Evolutionary conservation across 2,329 filamentous ascomycete genomes (phyloP).

Genomic region (Tolypocladium inflatum): DNA sequence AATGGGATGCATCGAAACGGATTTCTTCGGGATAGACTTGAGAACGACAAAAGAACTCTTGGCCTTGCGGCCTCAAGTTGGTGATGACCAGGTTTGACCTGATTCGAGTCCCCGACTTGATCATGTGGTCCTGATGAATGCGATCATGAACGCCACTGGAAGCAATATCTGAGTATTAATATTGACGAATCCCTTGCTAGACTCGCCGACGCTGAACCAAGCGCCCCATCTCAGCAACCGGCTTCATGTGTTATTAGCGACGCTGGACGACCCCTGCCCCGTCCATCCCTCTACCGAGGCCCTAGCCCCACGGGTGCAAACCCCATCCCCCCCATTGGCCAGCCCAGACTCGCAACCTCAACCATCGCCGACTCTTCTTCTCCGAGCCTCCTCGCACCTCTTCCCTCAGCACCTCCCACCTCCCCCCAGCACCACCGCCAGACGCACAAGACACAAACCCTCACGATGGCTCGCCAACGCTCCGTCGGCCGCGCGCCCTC

Average conservation of each 20-base stretch:
- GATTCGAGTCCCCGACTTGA: neutral
- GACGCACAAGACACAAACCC: neutral
- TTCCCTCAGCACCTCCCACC: slow-evolving; percentile 3
- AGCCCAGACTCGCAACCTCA: neutral
- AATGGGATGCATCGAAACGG: neutral
- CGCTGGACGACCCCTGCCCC: neutral
- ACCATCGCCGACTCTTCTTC: slow-evolving; percentile 1
- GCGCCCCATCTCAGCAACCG: too few species aligned
- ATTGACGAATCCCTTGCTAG: neutral
- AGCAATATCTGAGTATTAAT: neutral
- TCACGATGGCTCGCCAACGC: slow-evolving; percentile 68
- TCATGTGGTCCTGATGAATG: neutral
- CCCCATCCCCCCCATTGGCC: slow-evolving; percentile 18
- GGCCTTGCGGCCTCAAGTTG: neutral
- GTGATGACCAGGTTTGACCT: neutral
- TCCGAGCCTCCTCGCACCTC: slow-evolving; percentile 3
- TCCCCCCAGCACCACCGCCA: neutral
- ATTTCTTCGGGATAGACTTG: neutral
- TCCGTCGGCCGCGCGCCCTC: slow-evolving; percentile 55
- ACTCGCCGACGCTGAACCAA: neutral
- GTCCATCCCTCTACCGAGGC: slow-evolving; percentile 10
- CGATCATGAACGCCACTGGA: neutral
- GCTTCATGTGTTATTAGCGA: neutral
- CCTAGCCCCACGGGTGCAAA: slow-evolving; percentile 15
- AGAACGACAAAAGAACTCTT: neutral